Percentiles rank a stretch among this genome's conserved stretches.
These are phyloP conservation scores for Fusarium sp. DNA, from an alignment of 2,329 filamentous ascomycete genomes.

Conservation along the genomic window DNA sequence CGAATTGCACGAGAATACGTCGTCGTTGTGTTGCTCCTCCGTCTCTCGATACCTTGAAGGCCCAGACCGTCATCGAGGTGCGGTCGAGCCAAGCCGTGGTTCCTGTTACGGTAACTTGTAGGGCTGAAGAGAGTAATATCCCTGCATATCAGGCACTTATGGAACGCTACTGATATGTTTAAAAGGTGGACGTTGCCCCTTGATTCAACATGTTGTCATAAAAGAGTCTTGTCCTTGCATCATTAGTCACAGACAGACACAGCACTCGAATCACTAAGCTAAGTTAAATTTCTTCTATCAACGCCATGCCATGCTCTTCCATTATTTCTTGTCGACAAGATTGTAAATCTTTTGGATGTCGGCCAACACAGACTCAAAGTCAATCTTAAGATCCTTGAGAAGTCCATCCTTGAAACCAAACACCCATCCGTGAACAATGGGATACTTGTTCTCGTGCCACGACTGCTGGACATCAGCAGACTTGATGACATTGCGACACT, in stretches of 20 bases:
- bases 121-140: slow-evolving; percentile 30
- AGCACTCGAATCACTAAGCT: not conserved
- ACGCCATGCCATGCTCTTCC: slow-evolving; percentile 4
- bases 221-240: not conserved
- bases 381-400: slow-evolving; percentile 71
- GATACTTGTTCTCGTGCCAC: slow-evolving; percentile 69
- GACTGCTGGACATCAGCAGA: slow-evolving; percentile 81
- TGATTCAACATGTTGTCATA: not conserved
- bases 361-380: slow-evolving; percentile 65
- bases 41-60: slow-evolving; percentile 27
- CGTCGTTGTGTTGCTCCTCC: not conserved
- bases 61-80: slow-evolving; percentile 31
- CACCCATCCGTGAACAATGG: slow-evolving; percentile 78
- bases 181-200: slow-evolving; percentile 19
- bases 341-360: slow-evolving; percentile 74
- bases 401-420: slow-evolving; percentile 75
- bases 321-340: slow-evolving; percentile 50
- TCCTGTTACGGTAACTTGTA: slow-evolving; percentile 31
- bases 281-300: slow-evolving; percentile 23
- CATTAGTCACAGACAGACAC: not conserved
- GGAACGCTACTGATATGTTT: slow-evolving; percentile 28
- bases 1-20: no score
- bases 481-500: slow-evolving; percentile 81
- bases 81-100: slow-evolving; percentile 30
- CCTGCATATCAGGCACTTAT: slow-evolving; percentile 35